Conservation (phyloP, 176 grass and related monocot species). For the barley (Hordeum vulgare) region DNA sequence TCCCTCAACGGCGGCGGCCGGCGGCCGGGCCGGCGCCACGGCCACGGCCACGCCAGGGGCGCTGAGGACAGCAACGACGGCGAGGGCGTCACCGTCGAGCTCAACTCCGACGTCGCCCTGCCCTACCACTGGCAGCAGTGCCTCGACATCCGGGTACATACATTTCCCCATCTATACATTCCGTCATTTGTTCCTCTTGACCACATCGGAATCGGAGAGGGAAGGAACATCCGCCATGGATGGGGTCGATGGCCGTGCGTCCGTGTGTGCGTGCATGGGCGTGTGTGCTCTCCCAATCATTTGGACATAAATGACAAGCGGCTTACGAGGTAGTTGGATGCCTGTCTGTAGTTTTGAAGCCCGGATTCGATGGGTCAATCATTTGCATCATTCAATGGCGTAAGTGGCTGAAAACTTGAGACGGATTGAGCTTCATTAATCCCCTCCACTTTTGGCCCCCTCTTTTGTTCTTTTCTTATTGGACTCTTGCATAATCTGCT, state of each 20-base stretch:
- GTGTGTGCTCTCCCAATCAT: constrained; percentile 29
- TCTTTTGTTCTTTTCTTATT: constrained; percentile 42
- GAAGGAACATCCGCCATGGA: not conserved
- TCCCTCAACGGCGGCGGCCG: constrained; percentile 30
- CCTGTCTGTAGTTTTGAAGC: not conserved
- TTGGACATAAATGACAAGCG: constrained; percentile 33
- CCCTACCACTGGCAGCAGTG: constrained; percentile 99
- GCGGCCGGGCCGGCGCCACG: not conserved
- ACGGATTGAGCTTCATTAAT: constrained; percentile 27
- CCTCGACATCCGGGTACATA: constrained; percentile 87
- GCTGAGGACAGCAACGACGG: constrained; percentile 31
- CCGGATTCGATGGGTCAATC: constrained; percentile 37
- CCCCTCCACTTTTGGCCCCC: not conserved
- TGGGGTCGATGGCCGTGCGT: not conserved
- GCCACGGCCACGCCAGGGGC: not conserved
- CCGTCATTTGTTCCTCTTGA: not conserved
- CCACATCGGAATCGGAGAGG: not conserved
- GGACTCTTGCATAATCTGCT: constrained; percentile 15
- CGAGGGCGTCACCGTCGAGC: constrained; percentile 63
- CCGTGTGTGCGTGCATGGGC: not conserved
- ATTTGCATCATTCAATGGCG: constrained; percentile 74
- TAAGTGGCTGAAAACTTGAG: constrained; percentile 23
- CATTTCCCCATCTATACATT: not conserved
- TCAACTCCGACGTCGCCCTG: constrained; percentile 87
- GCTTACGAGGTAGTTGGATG: constrained; percentile 29